Conservation (phyloP, 2,329 filamentous ascomycete genomes). For the Torrubiella hemipterigena region DNA sequence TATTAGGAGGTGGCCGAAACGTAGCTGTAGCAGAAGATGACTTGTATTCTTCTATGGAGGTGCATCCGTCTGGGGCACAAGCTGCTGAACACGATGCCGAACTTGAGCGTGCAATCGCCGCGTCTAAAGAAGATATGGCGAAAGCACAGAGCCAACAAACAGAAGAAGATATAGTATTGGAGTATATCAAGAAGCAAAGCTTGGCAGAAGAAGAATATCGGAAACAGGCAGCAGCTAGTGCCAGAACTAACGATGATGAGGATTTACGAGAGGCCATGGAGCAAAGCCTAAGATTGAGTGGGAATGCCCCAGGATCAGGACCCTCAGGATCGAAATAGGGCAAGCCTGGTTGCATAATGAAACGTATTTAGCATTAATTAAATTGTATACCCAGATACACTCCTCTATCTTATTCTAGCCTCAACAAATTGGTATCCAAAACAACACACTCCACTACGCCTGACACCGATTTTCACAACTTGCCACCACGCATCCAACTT, state of each 20-base stretch:
- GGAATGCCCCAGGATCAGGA: conserved; percentile 13
- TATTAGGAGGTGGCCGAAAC: conserved; percentile 10
- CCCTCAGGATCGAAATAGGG: conserved; percentile 10
- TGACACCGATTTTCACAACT: no score
- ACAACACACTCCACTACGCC: no score
- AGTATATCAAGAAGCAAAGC: conserved; percentile 70
- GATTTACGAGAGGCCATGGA: conserved; percentile 43
- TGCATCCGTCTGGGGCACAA: conserved; percentile 4
- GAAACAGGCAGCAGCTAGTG: conserved; percentile 13
- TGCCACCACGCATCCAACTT: no score
- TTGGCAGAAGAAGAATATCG: conserved; percentile 51
- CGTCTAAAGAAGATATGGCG: conserved; percentile 29
- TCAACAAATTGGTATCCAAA: no score
- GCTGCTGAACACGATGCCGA: conserved; percentile 27
- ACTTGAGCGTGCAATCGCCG: conserved; percentile 32
- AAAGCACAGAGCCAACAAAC: conserved; percentile 30
- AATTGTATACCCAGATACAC: no score
- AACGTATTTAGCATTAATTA: no score
- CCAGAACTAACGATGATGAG: conserved; percentile 34
- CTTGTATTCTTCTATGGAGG: no score
- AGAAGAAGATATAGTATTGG: conserved; percentile 63
- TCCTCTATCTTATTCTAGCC: no score
- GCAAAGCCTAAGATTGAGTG: conserved; percentile 36
- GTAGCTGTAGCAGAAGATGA: conserved; percentile 10
- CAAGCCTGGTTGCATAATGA: no score